Conservation (phyloP, 2,329 filamentous ascomycete genomes). For the Kalmusia sp. region DNA sequence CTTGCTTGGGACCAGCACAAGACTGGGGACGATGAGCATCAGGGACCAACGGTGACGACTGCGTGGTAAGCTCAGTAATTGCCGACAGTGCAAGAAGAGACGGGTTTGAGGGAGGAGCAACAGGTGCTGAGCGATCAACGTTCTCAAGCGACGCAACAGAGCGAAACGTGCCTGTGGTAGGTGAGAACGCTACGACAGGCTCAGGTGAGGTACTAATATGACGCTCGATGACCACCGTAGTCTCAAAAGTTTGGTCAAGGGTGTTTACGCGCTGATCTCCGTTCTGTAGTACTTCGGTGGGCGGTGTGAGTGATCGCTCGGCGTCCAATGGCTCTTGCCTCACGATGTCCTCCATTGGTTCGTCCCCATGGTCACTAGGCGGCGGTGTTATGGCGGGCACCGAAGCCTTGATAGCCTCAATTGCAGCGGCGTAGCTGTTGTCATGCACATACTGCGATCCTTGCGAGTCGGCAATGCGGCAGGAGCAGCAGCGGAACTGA, state of each 20-base stretch:
- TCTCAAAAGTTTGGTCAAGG: constrained; percentile 14
- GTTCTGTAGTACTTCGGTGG: constrained; percentile 16
- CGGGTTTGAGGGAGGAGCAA: constrained; percentile 20
- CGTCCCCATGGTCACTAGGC: constrained; percentile 66
- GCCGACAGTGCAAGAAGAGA: constrained; percentile 20
- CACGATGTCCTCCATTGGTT: constrained; percentile 41
- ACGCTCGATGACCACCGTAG: constrained; percentile 17
- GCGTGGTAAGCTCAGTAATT: constrained; percentile 23
- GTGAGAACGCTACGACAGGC: constrained; percentile 41
- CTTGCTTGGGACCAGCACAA: constrained; percentile 14
- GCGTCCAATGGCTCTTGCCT: constrained; percentile 28
- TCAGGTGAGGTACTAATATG: constrained; percentile 22
- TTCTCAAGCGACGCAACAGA: constrained; percentile 41
- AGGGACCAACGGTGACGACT: constrained; percentile 32
- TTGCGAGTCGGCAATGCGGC: constrained; percentile 52
- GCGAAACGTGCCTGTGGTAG: constrained; percentile 48
- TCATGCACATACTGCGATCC: constrained; percentile 50
- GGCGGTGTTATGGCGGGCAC: constrained; percentile 66
- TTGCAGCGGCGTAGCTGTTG: constrained; percentile 41
- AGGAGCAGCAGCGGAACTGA: constrained; percentile 70
- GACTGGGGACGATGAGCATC: constrained; percentile 21
- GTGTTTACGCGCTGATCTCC: background rate
- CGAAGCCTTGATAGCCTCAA: constrained; percentile 50
- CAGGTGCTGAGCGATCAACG: constrained; percentile 14
- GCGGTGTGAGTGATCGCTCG: constrained; percentile 30